Conservation (phyloP, 352 stramenopile genomes). For the Elongisporangium undulatum region DNA sequence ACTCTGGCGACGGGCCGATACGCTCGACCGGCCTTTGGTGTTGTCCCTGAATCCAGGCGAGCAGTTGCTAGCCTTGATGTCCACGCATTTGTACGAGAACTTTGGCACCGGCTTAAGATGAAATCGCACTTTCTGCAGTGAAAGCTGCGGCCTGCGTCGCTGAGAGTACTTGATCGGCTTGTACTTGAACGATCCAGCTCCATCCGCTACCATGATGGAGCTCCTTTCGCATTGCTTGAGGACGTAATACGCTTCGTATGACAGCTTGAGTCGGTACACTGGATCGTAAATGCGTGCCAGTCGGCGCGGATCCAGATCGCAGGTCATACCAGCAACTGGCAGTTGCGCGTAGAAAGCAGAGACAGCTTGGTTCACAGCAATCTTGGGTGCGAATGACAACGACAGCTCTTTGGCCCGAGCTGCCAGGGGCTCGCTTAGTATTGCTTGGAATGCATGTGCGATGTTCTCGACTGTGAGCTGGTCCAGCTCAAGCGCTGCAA, state of each 20-base stretch:
- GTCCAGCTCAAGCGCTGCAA: slow-evolving; percentile 34
- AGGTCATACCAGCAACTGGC: slow-evolving; percentile 60
- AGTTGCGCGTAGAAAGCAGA: slow-evolving; percentile 59
- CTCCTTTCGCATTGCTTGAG: slow-evolving; percentile 24
- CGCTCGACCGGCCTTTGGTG: slow-evolving; percentile 7
- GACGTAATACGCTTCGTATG: slow-evolving; percentile 60
- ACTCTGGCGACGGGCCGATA: slow-evolving; percentile 20
- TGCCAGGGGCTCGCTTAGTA: slow-evolving; percentile 19
- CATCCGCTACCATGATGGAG: slow-evolving; percentile 15
- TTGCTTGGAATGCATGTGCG: slow-evolving; percentile 28
- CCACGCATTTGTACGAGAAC: slow-evolving; percentile 4
- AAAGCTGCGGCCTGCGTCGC: slow-evolving; percentile 40
- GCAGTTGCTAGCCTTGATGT: slow-evolving; percentile 13
- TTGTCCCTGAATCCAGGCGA: slow-evolving; percentile 1
- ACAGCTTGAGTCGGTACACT: slow-evolving; percentile 61
- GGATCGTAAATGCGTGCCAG: slow-evolving; percentile 69
- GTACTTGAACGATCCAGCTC: slow-evolving; percentile 57
- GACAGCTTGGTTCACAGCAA: slow-evolving; percentile 45
- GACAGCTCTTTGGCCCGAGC: slow-evolving; percentile 32
- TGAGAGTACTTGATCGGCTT: slow-evolving; percentile 72
- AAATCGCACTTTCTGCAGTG: slow-evolving; percentile 28
- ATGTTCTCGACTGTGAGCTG: slow-evolving; percentile 30
- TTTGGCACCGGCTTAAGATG: slow-evolving; percentile 4
- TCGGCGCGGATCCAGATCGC: slow-evolving; percentile 56
- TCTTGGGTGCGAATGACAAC: slow-evolving; percentile 28